A percentile compares a stretch with the other conserved stretches of the same genome.
Evolutionary conservation across 163 green algal species (phyloP).

Genomic region (Scenedesmus sp.): DNA sequence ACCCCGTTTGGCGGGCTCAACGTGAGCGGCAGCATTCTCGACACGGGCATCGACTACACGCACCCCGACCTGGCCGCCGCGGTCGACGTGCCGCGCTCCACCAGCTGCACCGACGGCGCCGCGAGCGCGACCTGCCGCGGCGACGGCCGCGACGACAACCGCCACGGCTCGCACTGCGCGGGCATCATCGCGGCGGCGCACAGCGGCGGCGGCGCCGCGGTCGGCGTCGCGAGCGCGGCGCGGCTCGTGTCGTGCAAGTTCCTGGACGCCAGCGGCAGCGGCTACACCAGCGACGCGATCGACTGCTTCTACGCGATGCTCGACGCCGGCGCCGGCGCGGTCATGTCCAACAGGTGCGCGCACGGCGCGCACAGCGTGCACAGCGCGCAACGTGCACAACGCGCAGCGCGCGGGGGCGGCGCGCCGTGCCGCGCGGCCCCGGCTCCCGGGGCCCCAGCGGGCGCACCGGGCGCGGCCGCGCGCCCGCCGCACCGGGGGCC

Average conservation of each 20-base stretch:
- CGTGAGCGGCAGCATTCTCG: too few relatives aligned
- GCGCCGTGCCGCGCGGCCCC: slow-evolving; percentile 9
- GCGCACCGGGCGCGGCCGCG: background rate
- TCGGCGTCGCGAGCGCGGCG: background rate
- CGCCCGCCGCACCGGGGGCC: background rate
- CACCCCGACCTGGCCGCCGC: background rate
- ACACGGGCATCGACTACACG: too few relatives aligned
- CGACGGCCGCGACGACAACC: background rate
- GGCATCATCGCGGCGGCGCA: slow-evolving; percentile 14
- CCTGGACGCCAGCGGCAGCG: background rate
- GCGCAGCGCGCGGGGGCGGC: too few relatives aligned
- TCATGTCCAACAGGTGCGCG: slow-evolving; percentile 15
- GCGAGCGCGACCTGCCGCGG: background rate
- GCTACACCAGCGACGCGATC: slow-evolving; percentile 3
- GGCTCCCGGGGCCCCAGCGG: background rate
- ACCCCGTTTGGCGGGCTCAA: too few relatives aligned
- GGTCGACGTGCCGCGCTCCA: background rate
- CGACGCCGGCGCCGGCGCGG: background rate
- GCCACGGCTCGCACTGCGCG: slow-evolving; percentile 17
- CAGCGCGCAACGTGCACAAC: too few relatives aligned
- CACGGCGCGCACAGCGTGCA: too few relatives aligned
- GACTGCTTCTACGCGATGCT: background rate
- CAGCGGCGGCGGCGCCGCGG: background rate
- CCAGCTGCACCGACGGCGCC: background rate
- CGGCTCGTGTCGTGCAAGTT: slow-evolving; percentile 17